Conservation (phyloP, 768 basidiomycete genomes). For the Pleurotus pulmonarius region DNA sequence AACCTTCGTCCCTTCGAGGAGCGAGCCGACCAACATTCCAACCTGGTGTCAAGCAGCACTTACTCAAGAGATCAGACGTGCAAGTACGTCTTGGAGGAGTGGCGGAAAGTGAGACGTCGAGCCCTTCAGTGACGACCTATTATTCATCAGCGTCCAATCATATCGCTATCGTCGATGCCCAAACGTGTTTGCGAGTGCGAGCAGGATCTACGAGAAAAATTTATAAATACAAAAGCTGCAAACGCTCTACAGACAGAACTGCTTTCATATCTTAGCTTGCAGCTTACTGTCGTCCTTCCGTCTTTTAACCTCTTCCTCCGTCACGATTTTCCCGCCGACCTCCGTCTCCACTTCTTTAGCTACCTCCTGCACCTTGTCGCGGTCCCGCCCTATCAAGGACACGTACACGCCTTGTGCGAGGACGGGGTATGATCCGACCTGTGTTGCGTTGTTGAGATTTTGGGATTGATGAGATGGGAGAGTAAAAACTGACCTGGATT, state of each 20-base stretch:
- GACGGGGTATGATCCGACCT: conserved; percentile 20
- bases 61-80: too few species aligned
- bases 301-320: conserved; percentile 60
- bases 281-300: conserved; percentile 31
- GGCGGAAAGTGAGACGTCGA: too few species aligned
- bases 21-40: too few species aligned
- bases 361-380: conserved; percentile 46
- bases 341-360: conserved; percentile 61
- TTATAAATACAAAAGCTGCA: not conserved
- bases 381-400: conserved; percentile 47
- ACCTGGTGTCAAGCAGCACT: too few species aligned
- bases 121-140: too few species aligned
- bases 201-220: not conserved
- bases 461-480: conserved; percentile 16
- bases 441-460: not conserved
- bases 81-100: too few species aligned
- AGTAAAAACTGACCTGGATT: conserved; percentile 78
- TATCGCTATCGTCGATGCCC: too few species aligned
- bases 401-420: conserved; percentile 56
- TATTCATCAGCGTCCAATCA: too few species aligned
- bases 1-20: too few species aligned
- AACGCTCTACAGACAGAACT: not conserved
- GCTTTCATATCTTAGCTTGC: not conserved
- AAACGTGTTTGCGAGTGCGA: too few species aligned
- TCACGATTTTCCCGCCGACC: conserved; percentile 54